These are phyloP conservation scores for Ciborinia camelliae DNA, from an alignment of 2,329 filamentous ascomycete genomes.

Conservation along the genomic window DNA sequence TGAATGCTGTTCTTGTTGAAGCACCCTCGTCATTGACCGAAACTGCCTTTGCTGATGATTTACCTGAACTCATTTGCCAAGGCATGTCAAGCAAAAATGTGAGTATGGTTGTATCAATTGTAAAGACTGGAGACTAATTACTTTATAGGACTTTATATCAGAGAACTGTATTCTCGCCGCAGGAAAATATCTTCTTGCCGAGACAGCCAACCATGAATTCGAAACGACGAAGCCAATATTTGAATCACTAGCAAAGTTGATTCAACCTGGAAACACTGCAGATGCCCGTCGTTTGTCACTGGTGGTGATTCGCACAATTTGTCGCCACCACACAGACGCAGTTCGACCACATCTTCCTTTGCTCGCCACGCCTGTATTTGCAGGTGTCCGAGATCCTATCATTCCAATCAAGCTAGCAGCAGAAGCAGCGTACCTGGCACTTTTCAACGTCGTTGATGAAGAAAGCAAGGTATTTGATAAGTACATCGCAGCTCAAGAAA, in stretches of 20 bases:
- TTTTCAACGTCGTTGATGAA: slow-evolving; percentile 87
- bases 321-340: slow-evolving; percentile 73
- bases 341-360: slow-evolving; percentile 76
- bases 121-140: slow-evolving; percentile 25
- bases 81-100: slow-evolving; percentile 76
- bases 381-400: slow-evolving; percentile 82
- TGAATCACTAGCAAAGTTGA: slow-evolving; percentile 68
- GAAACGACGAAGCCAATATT: slow-evolving; percentile 78
- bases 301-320: slow-evolving; percentile 82
- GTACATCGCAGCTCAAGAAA: slow-evolving; percentile 69
- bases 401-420: slow-evolving; percentile 95
- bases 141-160: slow-evolving; percentile 67
- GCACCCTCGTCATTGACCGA: slow-evolving; percentile 67
- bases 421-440: slow-evolving; percentile 86
- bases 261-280: slow-evolving; percentile 72
- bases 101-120: slow-evolving; percentile 41
- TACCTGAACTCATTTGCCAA: slow-evolving; percentile 72
- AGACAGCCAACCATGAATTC: slow-evolving; percentile 63
- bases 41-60: slow-evolving; percentile 65
- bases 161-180: slow-evolving; percentile 87
- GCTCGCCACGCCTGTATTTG: slow-evolving; percentile 81
- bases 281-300: slow-evolving; percentile 84
- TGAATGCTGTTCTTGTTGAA: slow-evolving; percentile 87
- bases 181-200: slow-evolving; percentile 80
- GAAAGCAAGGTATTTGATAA: slow-evolving; percentile 86